Base-by-base conservation (phyloP, 495 filamentous ascomycete genomes). In the Xeromyces bisporus region DNA sequence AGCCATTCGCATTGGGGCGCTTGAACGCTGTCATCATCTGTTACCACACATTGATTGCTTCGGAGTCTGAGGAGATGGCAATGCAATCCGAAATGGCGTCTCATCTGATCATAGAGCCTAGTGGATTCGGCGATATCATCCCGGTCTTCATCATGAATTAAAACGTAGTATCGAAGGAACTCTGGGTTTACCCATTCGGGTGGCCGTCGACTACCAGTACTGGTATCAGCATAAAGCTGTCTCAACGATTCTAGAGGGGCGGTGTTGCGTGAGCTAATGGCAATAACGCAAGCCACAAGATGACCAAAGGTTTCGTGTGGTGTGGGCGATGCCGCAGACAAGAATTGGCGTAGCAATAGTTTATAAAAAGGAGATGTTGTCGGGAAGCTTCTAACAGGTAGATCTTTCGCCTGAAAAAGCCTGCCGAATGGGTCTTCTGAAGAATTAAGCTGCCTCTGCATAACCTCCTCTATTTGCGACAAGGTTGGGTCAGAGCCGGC, bases 91-190 rank as follows among this genome's bases (percentile, higher is more conserved):
- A 96, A 87, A 50, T 93, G 83, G 15, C 86, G 70, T 54, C 96
- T 96, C 89, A 97, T 97, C 48, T 92, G 80, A 38, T 96, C 87
- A 46, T 89, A 97, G 14, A 94, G 62, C 26, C 67, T 69, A 47
- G 80, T 91, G 18, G 76, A 91, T 50, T 84, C 86, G 8, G 72
- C 66, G 30, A 94, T 89, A 44, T 96, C 85, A 44, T 92, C 85
- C 25, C 67, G 69, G 39, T 96, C 91, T 48, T 97, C 89, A 41
- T 97, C 89, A 42, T 97, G 91, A n/a, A 97, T 73, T 14, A 97
- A 64, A 10, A 97, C 79, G 53, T 97, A 96, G 47, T 97, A 97
- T 33, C 89, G 68, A 31, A 97, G 65, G 49, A 81, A 94, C 21
- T 94, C 86, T 15, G 72, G 73, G 40, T 87, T 69, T 1, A 94